Base-by-base conservation (phyloP, 768 basidiomycete species). In the Termitomyces sp. region DNA sequence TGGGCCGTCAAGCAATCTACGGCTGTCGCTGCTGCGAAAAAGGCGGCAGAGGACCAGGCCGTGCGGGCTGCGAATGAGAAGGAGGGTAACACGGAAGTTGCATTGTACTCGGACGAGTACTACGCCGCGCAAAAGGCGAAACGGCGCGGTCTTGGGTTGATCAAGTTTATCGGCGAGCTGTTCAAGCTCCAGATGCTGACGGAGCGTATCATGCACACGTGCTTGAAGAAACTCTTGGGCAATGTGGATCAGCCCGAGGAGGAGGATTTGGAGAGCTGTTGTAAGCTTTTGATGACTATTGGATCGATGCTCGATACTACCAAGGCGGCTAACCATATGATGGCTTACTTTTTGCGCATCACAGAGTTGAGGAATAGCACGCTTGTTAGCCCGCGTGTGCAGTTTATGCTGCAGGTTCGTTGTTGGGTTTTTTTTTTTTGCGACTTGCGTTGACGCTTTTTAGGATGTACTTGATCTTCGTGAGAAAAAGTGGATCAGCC, bases 141-240 rank as follows among this genome's bases (percentile, higher is more conserved):
- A 78, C 91, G 95, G 61, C 91, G 93, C 63, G 95, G 96, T 72
- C 87, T 98, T 13, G 94, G 96, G 78, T 83, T 99, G 65, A 94
- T 98, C 78, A 93, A 91, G 73, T 95, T 99, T 77, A 98, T 98
- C 63, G 95, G 96, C 63, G 96, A 99, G 76, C 79, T 98, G 56
- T 99, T 94, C 88, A 98, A 98, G 77, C 79, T 99, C n/a, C 91
- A 93, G 75, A 97, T 98, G 94, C 79, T 98, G 56, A 95, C 94
- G 50, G 93, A 95, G 76, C 88, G 93, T 65, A 96, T 98, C 76
- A 99, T 98, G 92, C 91, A 95, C 78, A 91, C 94, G 74, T 99
- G 96, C 79, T 87, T 98, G 70, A 93, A 94, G 83, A 95, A 96
- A 76, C 82, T 98, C 13, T 79, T 98, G 13, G 84, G 88, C 56